A percentile compares a stretch with the other conserved stretches of the same genome.
Evolutionary conservation across 2,329 filamentous ascomycete species (phyloP).

Genomic region (Nigrospora sphaerica): DNA sequence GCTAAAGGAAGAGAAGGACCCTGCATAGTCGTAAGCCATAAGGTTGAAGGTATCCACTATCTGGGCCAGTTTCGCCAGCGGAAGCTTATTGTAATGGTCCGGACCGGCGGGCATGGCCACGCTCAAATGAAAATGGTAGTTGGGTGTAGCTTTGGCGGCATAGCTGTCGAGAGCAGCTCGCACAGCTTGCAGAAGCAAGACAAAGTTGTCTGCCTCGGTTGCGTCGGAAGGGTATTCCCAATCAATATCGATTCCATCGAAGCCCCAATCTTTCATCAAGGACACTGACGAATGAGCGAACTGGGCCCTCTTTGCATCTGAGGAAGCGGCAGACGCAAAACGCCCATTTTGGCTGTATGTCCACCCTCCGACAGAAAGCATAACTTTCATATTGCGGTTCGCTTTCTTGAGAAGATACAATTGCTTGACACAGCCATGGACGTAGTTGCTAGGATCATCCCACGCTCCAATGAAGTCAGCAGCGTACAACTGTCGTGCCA

Average conservation of each 20-base stretch:
- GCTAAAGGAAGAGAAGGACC: constrained; percentile 25
- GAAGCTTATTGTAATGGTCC: constrained; percentile 29
- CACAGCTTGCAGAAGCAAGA: constrained; percentile 33
- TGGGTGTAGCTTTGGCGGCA: constrained; percentile 14
- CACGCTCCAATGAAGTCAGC: constrained; percentile 52
- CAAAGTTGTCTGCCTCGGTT: constrained; percentile 31
- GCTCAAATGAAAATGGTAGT: constrained; percentile 43
- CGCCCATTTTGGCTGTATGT: constrained; percentile 56
- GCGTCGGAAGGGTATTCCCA: constrained; percentile 44
- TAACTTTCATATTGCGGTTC: constrained; percentile 68
- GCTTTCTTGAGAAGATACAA: constrained; percentile 68
- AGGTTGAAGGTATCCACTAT: constrained; percentile 1
- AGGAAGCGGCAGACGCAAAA: constrained; percentile 53
- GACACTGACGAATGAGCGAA: constrained; percentile 66
- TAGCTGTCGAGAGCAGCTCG: constrained; percentile 26
- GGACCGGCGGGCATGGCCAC: constrained; percentile 43
- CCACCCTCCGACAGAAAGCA: constrained; percentile 78
- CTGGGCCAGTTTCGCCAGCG: background rate
- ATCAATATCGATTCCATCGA: constrained; percentile 50
- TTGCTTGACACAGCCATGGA: constrained; percentile 73
- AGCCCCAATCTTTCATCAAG: constrained; percentile 61
- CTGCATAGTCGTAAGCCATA: background rate
- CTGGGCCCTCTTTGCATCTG: constrained; percentile 47
- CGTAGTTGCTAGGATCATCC: constrained; percentile 50
- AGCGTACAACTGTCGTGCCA: too few relatives aligned